Evolutionary conservation across 164 flowering plant genomes (phyloP).

Genomic region (Annona cherimola): DNA sequence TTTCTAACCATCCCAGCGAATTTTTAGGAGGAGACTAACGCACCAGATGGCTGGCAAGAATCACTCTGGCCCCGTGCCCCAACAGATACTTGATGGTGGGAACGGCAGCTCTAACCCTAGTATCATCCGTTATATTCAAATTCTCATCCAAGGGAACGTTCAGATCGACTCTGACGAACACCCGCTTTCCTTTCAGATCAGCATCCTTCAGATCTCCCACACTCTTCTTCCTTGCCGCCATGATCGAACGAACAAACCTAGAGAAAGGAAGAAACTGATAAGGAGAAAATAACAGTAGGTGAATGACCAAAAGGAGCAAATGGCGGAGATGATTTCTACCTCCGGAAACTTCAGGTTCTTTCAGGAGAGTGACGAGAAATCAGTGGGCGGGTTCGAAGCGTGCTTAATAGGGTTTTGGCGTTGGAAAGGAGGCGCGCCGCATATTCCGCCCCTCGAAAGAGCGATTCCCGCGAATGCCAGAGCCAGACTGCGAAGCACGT

Average conservation of each 20-base stretch:
- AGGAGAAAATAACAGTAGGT: not conserved
- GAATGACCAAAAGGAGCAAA: not conserved
- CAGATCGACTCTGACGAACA: conserved; percentile 69
- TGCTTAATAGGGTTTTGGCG: too few species aligned
- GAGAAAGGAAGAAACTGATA: not conserved
- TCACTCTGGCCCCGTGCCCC: conserved; percentile 62
- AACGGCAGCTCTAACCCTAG: conserved; percentile 66
- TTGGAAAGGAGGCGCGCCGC: too few species aligned
- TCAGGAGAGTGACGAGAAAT: too few species aligned
- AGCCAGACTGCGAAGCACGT: too few species aligned
- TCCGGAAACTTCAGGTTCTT: not conserved
- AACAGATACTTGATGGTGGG: conserved; percentile 77
- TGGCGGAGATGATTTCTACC: not conserved
- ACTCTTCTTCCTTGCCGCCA: conserved; percentile 47
- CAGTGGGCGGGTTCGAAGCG: too few species aligned
- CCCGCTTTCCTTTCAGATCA: conserved; percentile 77
- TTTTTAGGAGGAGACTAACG: not conserved
- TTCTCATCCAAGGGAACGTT: conserved; percentile 74
- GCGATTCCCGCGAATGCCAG: too few species aligned
- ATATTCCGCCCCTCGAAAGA: too few species aligned
- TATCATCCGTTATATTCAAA: conserved; percentile 72
- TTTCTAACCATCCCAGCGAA: not conserved
- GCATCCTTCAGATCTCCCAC: conserved; percentile 61
- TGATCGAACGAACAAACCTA: not conserved
- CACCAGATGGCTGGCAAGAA: conserved; percentile 76